phyloP scores from a whole-genome alignment of 805 yeast genomes.

The Saccharomycopsis selenospora region DNA sequence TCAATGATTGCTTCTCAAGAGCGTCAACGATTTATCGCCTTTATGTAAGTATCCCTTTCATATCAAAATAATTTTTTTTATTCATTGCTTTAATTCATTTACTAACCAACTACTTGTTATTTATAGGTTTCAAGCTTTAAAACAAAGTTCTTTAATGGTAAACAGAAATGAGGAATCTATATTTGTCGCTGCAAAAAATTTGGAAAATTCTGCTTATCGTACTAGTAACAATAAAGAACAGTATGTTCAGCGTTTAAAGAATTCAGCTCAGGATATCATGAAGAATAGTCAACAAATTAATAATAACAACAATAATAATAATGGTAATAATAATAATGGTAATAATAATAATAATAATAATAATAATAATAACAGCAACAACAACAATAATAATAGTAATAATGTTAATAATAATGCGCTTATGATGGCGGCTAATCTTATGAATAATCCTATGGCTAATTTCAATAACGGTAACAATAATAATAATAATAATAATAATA shows the following conservation, averaged over 20 bases:
- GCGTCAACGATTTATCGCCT: constrained; percentile 17
- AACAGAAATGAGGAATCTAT: constrained; percentile 11
- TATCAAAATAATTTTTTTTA: neutral
- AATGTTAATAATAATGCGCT: neutral
- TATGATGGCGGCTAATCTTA: neutral
- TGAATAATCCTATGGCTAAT: neutral
- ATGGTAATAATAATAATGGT: no score
- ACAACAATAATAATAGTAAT: constrained; percentile 3
- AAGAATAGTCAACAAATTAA: neutral
- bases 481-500: neutral
- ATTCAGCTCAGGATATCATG: neutral
- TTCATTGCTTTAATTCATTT: neutral
- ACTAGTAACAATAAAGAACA: neutral
- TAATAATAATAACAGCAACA: constrained; percentile 5
- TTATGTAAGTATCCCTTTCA: constrained; percentile 11
- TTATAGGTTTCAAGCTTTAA: constrained; percentile 13
- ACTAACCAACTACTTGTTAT: neutral
- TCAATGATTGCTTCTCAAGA: constrained; percentile 13
- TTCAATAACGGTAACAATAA: neutral
- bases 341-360: neutral
- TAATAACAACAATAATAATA: neutral
- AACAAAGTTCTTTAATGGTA: constrained; percentile 12
- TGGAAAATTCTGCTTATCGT: constrained; percentile 6
- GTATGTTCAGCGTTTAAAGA: neutral
- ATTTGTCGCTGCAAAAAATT: constrained; percentile 12